Conservation (phyloP, 83 land plant genomes). For the Picea engelmannii region DNA sequence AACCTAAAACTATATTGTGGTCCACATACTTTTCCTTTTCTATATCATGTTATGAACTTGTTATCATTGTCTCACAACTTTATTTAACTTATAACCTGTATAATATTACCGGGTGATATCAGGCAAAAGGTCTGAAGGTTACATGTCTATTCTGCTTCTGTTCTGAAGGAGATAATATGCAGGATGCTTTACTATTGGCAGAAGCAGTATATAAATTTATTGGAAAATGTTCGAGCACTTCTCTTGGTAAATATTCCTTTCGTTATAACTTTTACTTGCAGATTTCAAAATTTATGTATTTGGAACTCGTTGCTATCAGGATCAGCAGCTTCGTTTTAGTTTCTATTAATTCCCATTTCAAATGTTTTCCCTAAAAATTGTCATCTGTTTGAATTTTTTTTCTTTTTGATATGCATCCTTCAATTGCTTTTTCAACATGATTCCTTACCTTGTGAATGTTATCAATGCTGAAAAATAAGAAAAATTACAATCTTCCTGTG, state of each 20-base stretch:
- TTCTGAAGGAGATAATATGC: slow-evolving; percentile 81
- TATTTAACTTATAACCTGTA: not conserved
- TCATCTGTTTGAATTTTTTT: not conserved
- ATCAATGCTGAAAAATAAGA: not conserved
- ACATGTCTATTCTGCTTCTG: slow-evolving; percentile 73
- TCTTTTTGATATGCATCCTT: too few relatives aligned
- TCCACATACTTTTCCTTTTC: not conserved
- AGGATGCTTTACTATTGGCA: slow-evolving; percentile 71
- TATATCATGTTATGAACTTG: not conserved
- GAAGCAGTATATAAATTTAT: slow-evolving; percentile 63
- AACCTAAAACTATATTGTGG: not conserved
- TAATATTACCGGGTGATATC: not conserved
- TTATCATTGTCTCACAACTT: not conserved
- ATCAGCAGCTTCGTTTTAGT: not conserved
- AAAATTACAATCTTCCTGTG: not conserved
- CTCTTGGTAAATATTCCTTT: slow-evolving; percentile 26
- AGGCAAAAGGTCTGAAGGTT: slow-evolving; percentile 76
- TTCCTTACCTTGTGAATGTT: not conserved
- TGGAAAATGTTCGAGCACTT: slow-evolving; percentile 19
- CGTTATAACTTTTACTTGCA: not conserved
- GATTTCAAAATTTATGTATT: not conserved
- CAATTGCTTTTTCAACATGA: not conserved
- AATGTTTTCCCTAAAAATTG: not conserved
- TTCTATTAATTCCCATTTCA: not conserved
- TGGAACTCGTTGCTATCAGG: not conserved